A percentile compares a stretch with the other conserved stretches of the same genome.
Conservation (phyloP, 139 green algal genomes). For the Dunaliella primolecta region DNA sequence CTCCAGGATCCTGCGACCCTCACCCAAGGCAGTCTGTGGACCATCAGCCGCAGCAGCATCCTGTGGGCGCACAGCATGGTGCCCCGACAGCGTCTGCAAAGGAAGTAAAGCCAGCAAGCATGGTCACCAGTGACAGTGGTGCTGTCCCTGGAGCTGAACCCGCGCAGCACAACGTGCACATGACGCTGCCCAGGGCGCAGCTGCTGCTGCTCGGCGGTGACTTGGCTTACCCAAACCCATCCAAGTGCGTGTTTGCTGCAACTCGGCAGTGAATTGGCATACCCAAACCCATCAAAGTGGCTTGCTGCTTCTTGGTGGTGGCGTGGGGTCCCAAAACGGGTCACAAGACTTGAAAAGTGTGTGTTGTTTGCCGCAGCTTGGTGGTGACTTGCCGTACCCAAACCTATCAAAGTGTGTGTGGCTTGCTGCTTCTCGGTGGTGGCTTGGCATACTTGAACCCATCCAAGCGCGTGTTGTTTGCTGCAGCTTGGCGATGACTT, state of each 20-base stretch:
- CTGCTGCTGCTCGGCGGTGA: conserved; percentile 81
- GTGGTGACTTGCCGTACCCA: background rate
- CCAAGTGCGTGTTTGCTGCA: background rate
- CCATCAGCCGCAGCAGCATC: background rate
- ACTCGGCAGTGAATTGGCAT: too few species aligned
- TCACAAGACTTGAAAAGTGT: background rate
- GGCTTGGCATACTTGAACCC: too few species aligned
- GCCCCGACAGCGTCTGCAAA: too few species aligned
- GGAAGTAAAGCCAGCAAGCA: too few species aligned
- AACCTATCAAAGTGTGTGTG: background rate
- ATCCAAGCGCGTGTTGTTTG: background rate
- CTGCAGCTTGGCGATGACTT: background rate
- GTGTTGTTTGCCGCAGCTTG: background rate
- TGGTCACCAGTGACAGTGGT: too few species aligned
- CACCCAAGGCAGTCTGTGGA: too few species aligned
- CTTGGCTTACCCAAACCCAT: conserved; percentile 85
- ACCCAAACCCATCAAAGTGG: conserved; percentile 9
- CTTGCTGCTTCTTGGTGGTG: too few species aligned
- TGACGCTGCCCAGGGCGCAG: conserved; percentile 57
- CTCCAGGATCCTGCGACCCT: background rate
- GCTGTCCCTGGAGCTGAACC: too few species aligned
- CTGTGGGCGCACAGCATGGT: too few species aligned
- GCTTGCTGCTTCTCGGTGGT: too few species aligned
- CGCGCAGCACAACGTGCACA: background rate
- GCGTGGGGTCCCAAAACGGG: too few species aligned